phyloP scores from a whole-genome alignment of 805 yeast genomes.

The Saturnispora besseyi region DNA sequence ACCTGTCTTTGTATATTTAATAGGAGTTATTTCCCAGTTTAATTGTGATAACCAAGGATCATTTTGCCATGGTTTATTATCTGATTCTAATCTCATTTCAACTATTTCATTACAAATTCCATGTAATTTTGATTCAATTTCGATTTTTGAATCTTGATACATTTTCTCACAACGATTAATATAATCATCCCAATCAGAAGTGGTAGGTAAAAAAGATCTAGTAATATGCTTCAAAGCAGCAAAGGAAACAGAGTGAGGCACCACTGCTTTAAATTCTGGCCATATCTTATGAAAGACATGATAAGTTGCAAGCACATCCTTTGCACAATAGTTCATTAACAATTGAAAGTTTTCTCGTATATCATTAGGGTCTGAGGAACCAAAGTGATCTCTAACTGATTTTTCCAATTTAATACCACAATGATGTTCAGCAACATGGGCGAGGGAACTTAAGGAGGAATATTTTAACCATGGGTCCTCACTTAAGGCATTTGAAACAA shows the following conservation, averaged over 20 bases:
- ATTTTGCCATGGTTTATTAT: constrained; percentile 32
- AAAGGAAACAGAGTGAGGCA: constrained; percentile 93
- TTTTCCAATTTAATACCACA: constrained; percentile 64
- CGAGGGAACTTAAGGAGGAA: constrained; percentile 71
- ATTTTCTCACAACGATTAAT: constrained; percentile 57
- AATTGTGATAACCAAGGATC: constrained; percentile 91
- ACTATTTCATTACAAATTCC: constrained; percentile 55
- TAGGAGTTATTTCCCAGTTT: constrained; percentile 70
- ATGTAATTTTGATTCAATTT: constrained; percentile 50
- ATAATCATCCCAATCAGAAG: constrained; percentile 63
- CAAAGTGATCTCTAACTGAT: constrained; percentile 54
- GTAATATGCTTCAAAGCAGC: constrained; percentile 75
- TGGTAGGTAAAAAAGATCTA: constrained; percentile 70
- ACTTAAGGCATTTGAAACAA: constrained; percentile 15
- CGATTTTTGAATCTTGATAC: constrained; percentile 48
- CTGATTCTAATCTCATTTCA: constrained; percentile 24
- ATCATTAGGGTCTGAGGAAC: constrained; percentile 41
- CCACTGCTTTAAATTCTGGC: constrained; percentile 55
- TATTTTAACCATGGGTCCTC: constrained; percentile 81
- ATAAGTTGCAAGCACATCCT: constrained; percentile 72
- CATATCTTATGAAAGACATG: constrained; percentile 57
- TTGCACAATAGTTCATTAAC: constrained; percentile 74
- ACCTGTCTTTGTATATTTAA: constrained; percentile 58
- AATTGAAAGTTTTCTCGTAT: constrained; percentile 48
- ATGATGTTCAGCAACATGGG: constrained; percentile 71